Conservation (phyloP, 441 rosid species). For the Pelargonium fulgidum region DNA sequence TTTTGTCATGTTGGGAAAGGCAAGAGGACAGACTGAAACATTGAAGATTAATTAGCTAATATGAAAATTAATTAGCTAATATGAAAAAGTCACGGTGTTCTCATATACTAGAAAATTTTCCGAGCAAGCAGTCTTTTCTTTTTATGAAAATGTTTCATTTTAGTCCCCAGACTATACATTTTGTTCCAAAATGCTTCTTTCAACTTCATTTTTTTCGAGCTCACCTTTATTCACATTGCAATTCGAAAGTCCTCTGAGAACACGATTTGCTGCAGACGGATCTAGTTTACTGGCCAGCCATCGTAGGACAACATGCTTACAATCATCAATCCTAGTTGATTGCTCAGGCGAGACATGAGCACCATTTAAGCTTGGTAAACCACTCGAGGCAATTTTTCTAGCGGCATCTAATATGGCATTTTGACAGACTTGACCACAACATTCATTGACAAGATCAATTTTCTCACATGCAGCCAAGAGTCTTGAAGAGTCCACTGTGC, state of each 20-base stretch:
- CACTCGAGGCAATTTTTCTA: slow-evolving; percentile 24
- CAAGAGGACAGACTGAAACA: slow-evolving; percentile 30
- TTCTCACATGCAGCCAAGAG: slow-evolving; percentile 37
- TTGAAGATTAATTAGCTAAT: neutral
- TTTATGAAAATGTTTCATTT: no score
- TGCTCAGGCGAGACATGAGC: slow-evolving; percentile 19
- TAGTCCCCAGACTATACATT: no score
- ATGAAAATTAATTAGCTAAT: neutral
- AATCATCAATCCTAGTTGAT: slow-evolving; percentile 24
- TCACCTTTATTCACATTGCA: slow-evolving; percentile 33
- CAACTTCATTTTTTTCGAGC: neutral
- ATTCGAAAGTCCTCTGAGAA: slow-evolving; percentile 34
- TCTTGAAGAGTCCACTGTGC: slow-evolving; percentile 27
- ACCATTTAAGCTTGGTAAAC: slow-evolving; percentile 13
- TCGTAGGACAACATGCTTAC: slow-evolving; percentile 28
- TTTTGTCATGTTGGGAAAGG: slow-evolving; percentile 19
- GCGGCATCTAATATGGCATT: slow-evolving; percentile 30
- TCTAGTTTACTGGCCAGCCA: slow-evolving; percentile 33
- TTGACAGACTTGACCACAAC: slow-evolving; percentile 35
- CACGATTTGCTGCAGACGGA: slow-evolving; percentile 25
- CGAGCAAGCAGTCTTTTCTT: no score
- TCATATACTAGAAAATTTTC: no score
- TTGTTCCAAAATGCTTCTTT: neutral
- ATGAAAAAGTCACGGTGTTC: neutral
- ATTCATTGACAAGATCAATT: slow-evolving; percentile 31